Percentiles rank a stretch among this genome's conserved stretches.
phyloP scores from a whole-genome alignment of 2,329 filamentous ascomycete species.

The Sporothrix mexicana region DNA sequence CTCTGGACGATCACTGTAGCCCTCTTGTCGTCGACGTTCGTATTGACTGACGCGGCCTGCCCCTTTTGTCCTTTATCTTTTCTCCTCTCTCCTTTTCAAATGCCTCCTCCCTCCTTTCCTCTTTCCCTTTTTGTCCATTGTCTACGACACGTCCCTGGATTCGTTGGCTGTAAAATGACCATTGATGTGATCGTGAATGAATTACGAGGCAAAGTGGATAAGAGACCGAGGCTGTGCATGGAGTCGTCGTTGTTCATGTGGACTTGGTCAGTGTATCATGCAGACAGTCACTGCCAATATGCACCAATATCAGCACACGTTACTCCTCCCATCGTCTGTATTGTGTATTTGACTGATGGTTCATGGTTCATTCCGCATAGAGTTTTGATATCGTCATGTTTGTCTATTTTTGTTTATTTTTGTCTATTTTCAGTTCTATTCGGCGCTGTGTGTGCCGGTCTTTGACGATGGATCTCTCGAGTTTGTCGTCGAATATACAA shows the following conservation, averaged over 20 bases:
- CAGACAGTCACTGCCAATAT: background rate
- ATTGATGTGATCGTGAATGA: too few species aligned
- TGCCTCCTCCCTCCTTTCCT: background rate
- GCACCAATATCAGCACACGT: background rate
- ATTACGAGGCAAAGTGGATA: background rate
- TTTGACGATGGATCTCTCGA: too few species aligned
- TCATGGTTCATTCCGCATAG: background rate
- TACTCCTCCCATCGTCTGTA: background rate
- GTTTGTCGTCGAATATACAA: slow-evolving; percentile 4
- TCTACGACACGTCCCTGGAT: background rate
- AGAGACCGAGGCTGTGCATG: slow-evolving; percentile 4
- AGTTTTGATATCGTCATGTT: background rate
- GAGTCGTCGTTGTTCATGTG: background rate
- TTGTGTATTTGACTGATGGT: background rate
- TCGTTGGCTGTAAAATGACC: background rate
- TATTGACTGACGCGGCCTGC: slow-evolving; percentile 15
- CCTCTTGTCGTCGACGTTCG: background rate
- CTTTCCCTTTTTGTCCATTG: background rate
- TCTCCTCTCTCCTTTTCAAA: too few species aligned
- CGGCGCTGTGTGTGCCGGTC: background rate
- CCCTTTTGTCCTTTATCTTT: background rate
- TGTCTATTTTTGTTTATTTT: slow-evolving; percentile 5
- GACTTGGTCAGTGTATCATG: background rate
- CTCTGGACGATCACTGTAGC: background rate
- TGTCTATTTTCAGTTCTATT: background rate